phyloP scores from a whole-genome alignment of 768 basidiomycete species.

The Termitomyces sp. region DNA sequence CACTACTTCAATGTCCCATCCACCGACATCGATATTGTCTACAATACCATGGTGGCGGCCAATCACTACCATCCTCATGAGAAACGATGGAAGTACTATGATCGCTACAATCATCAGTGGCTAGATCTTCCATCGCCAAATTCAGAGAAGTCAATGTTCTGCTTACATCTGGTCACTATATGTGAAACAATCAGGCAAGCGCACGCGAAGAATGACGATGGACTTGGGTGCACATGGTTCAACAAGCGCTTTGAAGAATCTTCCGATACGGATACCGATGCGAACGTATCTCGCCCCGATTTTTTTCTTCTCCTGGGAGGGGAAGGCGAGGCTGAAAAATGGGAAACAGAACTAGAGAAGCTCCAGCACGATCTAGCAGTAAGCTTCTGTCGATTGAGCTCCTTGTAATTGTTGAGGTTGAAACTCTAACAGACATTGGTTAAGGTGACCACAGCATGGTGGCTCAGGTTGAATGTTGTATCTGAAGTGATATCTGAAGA shows the following conservation, averaged over 20 bases:
- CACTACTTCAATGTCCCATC: background rate
- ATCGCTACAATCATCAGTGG: too few relatives aligned
- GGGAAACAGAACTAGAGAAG: background rate
- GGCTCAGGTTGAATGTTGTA: slow-evolving; percentile 11
- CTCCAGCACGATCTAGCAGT: background rate
- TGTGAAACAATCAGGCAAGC: too few relatives aligned
- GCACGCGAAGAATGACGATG: too few relatives aligned
- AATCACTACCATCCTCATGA: too few relatives aligned
- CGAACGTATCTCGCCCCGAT: background rate
- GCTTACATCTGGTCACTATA: too few relatives aligned
- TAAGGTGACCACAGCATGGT: slow-evolving; percentile 3
- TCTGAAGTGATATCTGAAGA: slow-evolving; percentile 12
- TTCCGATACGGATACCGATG: background rate
- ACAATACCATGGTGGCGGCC: too few relatives aligned
- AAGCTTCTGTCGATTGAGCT: background rate
- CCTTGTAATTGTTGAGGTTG: too few relatives aligned
- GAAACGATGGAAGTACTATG: background rate
- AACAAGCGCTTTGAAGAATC: too few relatives aligned
- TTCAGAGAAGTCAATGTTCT: too few relatives aligned
- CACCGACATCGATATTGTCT: background rate
- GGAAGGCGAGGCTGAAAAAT: background rate
- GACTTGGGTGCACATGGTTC: too few relatives aligned
- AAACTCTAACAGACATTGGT: background rate
- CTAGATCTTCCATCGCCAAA: too few relatives aligned
- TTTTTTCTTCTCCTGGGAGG: background rate